Conservation (phyloP, 2,329 filamentous ascomycete species). For the Aspergillus aculeatus region DNA sequence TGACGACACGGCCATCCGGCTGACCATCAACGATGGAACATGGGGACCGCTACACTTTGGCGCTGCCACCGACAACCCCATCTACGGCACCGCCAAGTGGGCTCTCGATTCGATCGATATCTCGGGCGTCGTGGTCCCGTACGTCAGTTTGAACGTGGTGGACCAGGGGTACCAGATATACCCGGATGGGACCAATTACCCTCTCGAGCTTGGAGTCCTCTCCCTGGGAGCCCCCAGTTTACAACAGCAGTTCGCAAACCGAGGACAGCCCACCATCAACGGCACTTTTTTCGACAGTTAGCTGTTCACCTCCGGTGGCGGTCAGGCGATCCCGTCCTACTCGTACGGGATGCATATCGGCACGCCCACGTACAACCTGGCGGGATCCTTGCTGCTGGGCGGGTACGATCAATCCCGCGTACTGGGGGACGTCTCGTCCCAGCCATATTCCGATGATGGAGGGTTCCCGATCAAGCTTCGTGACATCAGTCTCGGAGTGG, state of each 20-base stretch:
- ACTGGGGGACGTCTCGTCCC: slow-evolving; percentile 29
- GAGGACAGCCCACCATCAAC: background rate
- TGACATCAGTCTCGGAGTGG: slow-evolving; percentile 44
- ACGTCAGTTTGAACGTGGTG: slow-evolving; percentile 7
- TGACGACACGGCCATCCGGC: background rate
- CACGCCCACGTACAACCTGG: slow-evolving; percentile 31
- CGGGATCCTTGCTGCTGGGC: slow-evolving; percentile 40
- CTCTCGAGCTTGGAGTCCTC: slow-evolving; percentile 15
- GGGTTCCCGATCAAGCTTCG: slow-evolving; percentile 26
- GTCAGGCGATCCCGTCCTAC: slow-evolving; percentile 33
- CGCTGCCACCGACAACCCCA: background rate
- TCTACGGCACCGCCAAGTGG: background rate
- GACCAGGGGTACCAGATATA: slow-evolving; percentile 9
- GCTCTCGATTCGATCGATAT: background rate
- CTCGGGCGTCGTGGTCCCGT: background rate
- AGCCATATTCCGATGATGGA: slow-evolving; percentile 10
- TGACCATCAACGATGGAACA: background rate
- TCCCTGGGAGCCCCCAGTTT: slow-evolving; percentile 13
- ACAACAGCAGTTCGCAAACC: slow-evolving; percentile 8
- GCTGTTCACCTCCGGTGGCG: slow-evolving; percentile 10
- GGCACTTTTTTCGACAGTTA: slow-evolving; percentile 12
- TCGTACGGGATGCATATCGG: slow-evolving; percentile 47
- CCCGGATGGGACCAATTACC: slow-evolving; percentile 8
- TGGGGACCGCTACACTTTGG: background rate
- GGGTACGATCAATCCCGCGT: slow-evolving; percentile 36